phyloP scores from a whole-genome alignment of 495 filamentous ascomycete genomes.

The Thozetella sp. region DNA sequence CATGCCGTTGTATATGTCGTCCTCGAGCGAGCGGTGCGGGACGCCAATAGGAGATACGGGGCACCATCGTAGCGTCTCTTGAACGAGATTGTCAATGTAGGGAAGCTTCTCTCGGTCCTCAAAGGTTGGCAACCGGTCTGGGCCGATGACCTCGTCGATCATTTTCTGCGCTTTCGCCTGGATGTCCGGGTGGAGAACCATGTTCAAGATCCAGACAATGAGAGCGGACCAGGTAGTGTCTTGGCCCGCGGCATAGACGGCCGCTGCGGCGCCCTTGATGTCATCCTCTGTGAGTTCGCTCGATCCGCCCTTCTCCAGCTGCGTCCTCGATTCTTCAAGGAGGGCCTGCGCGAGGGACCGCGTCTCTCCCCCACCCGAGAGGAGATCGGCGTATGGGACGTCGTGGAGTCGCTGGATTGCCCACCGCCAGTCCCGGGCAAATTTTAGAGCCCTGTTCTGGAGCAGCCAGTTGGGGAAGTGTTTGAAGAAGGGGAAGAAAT shows the following conservation, averaged over 20 bases:
- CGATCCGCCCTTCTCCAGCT: constrained; percentile 17
- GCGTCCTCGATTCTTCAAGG: constrained; percentile 15
- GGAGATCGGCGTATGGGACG: neutral
- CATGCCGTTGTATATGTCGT: constrained; percentile 47
- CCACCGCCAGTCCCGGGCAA: constrained; percentile 24
- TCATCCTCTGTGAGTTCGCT: constrained; percentile 37
- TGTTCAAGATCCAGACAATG: constrained; percentile 30
- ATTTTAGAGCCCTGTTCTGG: constrained; percentile 20
- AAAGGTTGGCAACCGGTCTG: constrained; percentile 47
- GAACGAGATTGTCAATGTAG: constrained; percentile 47
- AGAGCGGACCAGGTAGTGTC: constrained; percentile 41
- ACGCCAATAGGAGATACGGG: constrained; percentile 56
- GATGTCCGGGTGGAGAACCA: constrained; percentile 37
- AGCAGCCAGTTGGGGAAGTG: constrained; percentile 29
- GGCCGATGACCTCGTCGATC: constrained; percentile 52
- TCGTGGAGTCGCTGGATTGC: constrained; percentile 21
- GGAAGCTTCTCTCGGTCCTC: constrained; percentile 48
- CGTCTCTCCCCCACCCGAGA: constrained; percentile 1
- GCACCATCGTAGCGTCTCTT: constrained; percentile 59
- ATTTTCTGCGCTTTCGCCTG: constrained; percentile 54
- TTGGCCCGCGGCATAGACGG: constrained; percentile 42
- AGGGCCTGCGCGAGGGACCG: constrained; percentile 20
- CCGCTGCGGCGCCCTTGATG: constrained; percentile 40
- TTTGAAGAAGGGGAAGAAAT: constrained; percentile 38
- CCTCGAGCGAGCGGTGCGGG: constrained; percentile 49